Percentiles rank a stretch among this genome's conserved stretches.
These are phyloP conservation scores for Curvularia verruculosa DNA, from an alignment of 2,329 filamentous ascomycete species.

Conservation along the genomic window DNA sequence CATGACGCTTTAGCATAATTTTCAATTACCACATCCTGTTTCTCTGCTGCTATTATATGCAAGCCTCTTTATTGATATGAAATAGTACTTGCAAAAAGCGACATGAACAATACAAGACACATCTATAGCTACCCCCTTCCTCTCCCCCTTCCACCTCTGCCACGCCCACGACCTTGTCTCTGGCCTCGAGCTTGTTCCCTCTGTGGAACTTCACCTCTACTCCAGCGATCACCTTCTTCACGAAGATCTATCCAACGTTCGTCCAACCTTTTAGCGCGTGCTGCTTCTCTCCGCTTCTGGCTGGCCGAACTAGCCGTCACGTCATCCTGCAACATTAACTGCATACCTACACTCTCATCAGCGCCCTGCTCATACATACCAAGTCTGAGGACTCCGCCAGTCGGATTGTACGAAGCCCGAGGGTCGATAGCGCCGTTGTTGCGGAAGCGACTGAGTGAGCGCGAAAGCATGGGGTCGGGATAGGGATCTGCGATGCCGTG, in stretches of 20 bases:
- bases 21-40: no score
- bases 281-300: conserved; percentile 19
- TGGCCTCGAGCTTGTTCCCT: neutral
- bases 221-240: conserved; percentile 32
- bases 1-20: neutral
- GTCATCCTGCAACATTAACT: conserved; percentile 49
- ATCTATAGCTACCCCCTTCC: neutral
- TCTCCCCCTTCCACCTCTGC: conserved; percentile 5
- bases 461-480: conserved; percentile 51
- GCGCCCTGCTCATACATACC: conserved; percentile 56
- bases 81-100: neutral
- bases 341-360: conserved; percentile 44
- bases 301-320: conserved; percentile 34
- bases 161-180: conserved; percentile 11
- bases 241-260: conserved; percentile 49
- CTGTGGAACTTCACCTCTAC: conserved; percentile 7
- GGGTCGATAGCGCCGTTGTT: conserved; percentile 31
- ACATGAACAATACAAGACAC: neutral
- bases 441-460: conserved; percentile 19
- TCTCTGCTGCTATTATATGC: neutral
- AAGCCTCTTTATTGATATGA: neutral
- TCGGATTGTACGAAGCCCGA: conserved; percentile 39
- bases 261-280: conserved; percentile 37
- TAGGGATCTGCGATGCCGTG: conserved; percentile 50
- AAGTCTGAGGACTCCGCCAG: conserved; percentile 49